Evolutionary conservation across 192 early-diverging fungal species (phyloP).

Genomic region (Kickxella alabastrina): DNA sequence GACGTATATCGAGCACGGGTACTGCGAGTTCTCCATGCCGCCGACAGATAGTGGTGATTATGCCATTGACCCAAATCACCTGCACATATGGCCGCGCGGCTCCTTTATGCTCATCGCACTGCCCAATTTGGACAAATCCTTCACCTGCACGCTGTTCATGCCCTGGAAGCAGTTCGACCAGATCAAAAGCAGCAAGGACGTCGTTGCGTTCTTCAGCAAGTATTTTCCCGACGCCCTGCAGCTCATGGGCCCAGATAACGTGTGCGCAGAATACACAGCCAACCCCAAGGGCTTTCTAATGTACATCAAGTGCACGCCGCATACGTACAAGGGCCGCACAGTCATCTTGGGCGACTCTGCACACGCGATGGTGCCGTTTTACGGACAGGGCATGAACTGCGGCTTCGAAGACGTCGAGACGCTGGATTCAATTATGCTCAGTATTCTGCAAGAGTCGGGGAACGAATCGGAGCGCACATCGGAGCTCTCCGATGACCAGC

Average conservation of each 20-base stretch:
- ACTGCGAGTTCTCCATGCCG: constrained; percentile 88
- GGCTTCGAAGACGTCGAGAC: constrained; percentile 91
- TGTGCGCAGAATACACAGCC: constrained; percentile 73
- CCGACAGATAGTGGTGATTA: constrained; percentile 65
- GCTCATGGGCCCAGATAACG: constrained; percentile 69
- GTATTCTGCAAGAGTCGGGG: constrained; percentile 55
- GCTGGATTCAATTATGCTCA: constrained; percentile 50
- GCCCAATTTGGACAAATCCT: constrained; percentile 88
- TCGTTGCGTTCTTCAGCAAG: constrained; percentile 66
- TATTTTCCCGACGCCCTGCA: constrained; percentile 75
- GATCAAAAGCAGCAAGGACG: constrained; percentile 60
- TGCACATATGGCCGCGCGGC: constrained; percentile 97
- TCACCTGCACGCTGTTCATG: constrained; percentile 97
- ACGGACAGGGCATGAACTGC: constrained; percentile 98
- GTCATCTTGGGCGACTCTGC: constrained; percentile 94
- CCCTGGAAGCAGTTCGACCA: constrained; percentile 77
- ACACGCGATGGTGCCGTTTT: constrained; percentile 98
- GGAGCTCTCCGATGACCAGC: constrained; percentile 22
- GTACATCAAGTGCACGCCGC: constrained; percentile 80
- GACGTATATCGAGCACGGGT: constrained; percentile 86
- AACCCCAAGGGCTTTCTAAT: constrained; percentile 84
- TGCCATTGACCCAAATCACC: constrained; percentile 82
- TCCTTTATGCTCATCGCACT: constrained; percentile 98
- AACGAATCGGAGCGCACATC: constrained; percentile 22
- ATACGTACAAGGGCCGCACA: constrained; percentile 71